phyloP scores from a whole-genome alignment of 495 filamentous ascomycete species.

The Aspergillus bridgeri region DNA sequence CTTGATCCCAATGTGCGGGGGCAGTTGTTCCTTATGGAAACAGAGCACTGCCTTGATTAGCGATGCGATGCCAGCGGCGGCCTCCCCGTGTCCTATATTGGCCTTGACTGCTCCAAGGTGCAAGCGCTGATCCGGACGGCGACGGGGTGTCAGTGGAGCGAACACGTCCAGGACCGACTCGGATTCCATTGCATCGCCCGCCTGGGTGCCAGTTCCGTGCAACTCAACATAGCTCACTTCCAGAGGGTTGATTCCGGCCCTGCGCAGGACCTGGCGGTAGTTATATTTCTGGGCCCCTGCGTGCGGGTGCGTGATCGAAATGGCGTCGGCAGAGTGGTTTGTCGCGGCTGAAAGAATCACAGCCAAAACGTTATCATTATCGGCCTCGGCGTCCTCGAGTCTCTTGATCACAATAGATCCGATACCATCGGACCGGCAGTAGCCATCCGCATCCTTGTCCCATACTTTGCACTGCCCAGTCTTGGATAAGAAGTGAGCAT shows the following conservation, averaged over 20 bases:
- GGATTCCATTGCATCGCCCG: conserved; percentile 79
- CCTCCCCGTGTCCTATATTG: conserved; percentile 41
- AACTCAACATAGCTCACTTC: conserved; percentile 83
- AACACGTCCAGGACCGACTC: conserved; percentile 74
- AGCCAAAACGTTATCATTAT: conserved; percentile 42
- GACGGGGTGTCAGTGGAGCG: conserved; percentile 54
- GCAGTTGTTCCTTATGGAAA: conserved; percentile 28
- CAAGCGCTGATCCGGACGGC: conserved; percentile 41
- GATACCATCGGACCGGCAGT: conserved; percentile 56
- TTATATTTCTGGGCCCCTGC: conserved; percentile 65
- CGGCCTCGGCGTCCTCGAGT: conserved; percentile 41
- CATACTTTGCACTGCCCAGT: conserved; percentile 65
- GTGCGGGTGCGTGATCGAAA: conserved; percentile 47
- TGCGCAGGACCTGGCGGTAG: conserved; percentile 64
- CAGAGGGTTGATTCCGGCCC: conserved; percentile 66
- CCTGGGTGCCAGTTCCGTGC: conserved; percentile 87
- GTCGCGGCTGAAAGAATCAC: conserved; percentile 29
- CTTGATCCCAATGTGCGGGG: conserved; percentile 42
- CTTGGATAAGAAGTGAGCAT: conserved; percentile 65
- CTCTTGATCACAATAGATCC: conserved; percentile 42
- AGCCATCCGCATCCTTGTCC: conserved; percentile 65
- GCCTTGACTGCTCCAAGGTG: conserved; percentile 31
- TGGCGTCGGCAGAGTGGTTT: conserved; percentile 45
- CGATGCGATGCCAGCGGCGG: conserved; percentile 28
- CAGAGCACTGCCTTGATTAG: conserved; percentile 35